phyloP scores from a whole-genome alignment of 768 basidiomycete genomes.

The Boletus fagicola region DNA sequence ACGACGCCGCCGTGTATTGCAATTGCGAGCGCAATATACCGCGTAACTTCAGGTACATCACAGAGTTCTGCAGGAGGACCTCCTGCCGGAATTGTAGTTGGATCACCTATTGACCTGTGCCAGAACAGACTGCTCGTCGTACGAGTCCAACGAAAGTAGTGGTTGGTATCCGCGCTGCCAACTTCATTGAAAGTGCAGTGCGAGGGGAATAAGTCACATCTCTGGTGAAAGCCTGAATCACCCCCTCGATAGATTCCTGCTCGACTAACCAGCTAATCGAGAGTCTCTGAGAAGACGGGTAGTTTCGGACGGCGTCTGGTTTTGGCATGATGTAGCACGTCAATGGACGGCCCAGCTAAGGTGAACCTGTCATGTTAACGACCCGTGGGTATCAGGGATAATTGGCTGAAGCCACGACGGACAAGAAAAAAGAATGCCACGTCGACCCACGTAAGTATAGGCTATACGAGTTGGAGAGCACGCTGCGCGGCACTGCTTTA shows the following conservation, averaged over 20 bases:
- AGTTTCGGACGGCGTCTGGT: slow-evolving; percentile 6
- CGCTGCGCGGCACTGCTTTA: no score
- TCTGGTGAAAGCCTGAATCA: slow-evolving; percentile 7
- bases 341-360: background rate
- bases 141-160: no score
- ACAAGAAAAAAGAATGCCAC: background rate
- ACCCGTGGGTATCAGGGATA: background rate
- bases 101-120: no score
- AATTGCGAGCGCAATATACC: no score
- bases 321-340: slow-evolving; percentile 2
- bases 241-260: background rate
- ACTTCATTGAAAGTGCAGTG: no score
- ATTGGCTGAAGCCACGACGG: background rate
- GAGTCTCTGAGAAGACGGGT: slow-evolving; percentile 5
- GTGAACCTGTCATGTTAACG: background rate
- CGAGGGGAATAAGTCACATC: slow-evolving; percentile 20
- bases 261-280: background rate
- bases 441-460: background rate
- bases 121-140: no score
- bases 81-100: no score
- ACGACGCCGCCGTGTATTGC: no score
- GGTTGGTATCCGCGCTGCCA: no score
- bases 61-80: no score
- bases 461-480: background rate
- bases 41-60: no score